A percentile compares a stretch with the other conserved stretches of the same genome.
These are phyloP conservation scores for Corchorus olitorius DNA, from an alignment of 345 rosid species.

Conservation along the genomic window DNA sequence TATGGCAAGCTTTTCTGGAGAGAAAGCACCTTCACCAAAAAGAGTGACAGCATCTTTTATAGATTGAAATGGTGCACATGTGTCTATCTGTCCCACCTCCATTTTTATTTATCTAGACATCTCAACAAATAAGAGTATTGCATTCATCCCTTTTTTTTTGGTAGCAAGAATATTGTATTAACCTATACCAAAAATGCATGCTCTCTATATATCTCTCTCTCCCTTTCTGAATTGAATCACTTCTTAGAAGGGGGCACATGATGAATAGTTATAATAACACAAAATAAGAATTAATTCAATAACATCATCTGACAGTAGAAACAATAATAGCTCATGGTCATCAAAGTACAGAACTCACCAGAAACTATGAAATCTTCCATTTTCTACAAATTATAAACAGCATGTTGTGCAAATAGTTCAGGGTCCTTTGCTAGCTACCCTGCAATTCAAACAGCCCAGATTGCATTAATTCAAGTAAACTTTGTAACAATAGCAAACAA, in stretches of 20 bases:
- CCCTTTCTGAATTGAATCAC: background rate
- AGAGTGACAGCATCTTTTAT: slow-evolving; percentile 92
- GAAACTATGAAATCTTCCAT: slow-evolving; percentile 85
- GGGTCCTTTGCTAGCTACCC: slow-evolving; percentile 78
- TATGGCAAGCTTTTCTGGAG: slow-evolving; percentile 69
- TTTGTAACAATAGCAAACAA: background rate
- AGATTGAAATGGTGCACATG: slow-evolving; percentile 94
- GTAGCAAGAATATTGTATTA: too few relatives aligned
- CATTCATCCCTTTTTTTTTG: too few relatives aligned
- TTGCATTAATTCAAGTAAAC: slow-evolving; percentile 21
- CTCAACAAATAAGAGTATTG: too few relatives aligned
- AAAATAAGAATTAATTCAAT: background rate
- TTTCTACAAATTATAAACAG: slow-evolving; percentile 79
- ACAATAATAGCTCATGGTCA: background rate
- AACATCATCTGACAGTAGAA: background rate
- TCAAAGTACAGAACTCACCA: slow-evolving; percentile 41
- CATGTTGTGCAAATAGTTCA: slow-evolving; percentile 86
- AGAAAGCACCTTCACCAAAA: slow-evolving; percentile 89
- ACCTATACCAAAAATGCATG: background rate
- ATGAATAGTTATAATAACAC: background rate
- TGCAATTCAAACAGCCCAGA: slow-evolving; percentile 34
- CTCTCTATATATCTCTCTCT: background rate
- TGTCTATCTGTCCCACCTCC: slow-evolving; percentile 96
- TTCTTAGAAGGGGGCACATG: background rate
- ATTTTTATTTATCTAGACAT: too few relatives aligned